Evolutionary conservation across 2,329 filamentous ascomycete species (phyloP).

Genomic region (Purpureocillium takamizusanense): DNA sequence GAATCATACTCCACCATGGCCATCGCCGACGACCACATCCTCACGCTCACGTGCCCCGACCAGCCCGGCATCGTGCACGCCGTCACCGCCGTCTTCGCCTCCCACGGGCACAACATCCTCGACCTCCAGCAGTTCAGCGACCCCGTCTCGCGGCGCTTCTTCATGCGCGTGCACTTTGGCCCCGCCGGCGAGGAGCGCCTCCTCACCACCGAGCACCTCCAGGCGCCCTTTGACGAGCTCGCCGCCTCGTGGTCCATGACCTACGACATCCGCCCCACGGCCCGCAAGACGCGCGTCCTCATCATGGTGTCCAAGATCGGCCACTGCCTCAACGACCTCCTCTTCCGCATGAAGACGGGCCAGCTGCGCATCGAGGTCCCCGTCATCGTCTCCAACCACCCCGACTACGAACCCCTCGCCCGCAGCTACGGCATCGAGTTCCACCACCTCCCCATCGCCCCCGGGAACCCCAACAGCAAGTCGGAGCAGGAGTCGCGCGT

Average conservation of each 20-base stretch:
- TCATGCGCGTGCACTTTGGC: constrained; percentile 82
- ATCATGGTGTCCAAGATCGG: constrained; percentile 90
- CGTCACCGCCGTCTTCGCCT: constrained; percentile 68
- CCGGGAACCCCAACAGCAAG: constrained; percentile 76
- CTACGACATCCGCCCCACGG: constrained; percentile 60
- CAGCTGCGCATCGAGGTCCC: constrained; percentile 70
- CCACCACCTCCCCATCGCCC: constrained; percentile 70
- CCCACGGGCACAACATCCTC: constrained; percentile 69
- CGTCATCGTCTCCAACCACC: constrained; percentile 74
- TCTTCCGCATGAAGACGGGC: constrained; percentile 68
- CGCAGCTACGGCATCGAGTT: constrained; percentile 69
- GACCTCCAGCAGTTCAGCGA: constrained; percentile 82
- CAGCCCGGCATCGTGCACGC: constrained; percentile 78
- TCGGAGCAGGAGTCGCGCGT: constrained; percentile 61
- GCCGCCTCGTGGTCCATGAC: constrained; percentile 58
- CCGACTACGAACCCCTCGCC: constrained; percentile 61
- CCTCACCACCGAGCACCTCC: constrained; percentile 42
- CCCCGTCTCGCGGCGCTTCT: constrained; percentile 65
- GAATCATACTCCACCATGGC: too few species aligned
- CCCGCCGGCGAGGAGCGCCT: constrained; percentile 39
- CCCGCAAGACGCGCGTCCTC: constrained; percentile 64
- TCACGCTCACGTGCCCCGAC: constrained; percentile 78
- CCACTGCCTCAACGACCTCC: constrained; percentile 74
- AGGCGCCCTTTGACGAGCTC: constrained; percentile 48
- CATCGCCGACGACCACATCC: constrained; percentile 53